Evolutionary conservation across 495 filamentous ascomycete genomes (phyloP).

Genomic region (Podospora bellae-mahoneyi): DNA sequence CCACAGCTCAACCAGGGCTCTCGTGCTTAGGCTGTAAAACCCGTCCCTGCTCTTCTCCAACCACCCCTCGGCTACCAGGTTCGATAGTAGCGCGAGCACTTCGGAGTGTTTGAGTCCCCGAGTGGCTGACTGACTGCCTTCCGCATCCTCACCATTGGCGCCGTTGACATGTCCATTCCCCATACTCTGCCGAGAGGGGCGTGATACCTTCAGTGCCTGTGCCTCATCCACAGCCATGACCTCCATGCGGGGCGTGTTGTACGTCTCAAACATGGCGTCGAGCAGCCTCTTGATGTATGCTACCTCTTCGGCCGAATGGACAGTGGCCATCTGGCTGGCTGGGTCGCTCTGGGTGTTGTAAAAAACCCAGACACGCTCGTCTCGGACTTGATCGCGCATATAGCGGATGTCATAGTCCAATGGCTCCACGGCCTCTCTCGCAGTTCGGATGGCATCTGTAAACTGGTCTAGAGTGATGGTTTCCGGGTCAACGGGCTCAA

Average conservation of each 20-base stretch:
- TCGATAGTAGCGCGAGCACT: conserved; percentile 67
- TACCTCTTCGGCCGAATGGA: conserved; percentile 77
- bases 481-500: conserved; percentile 31
- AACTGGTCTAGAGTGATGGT: conserved; percentile 69
- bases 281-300: conserved; percentile 83
- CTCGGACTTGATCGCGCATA: conserved; percentile 57
- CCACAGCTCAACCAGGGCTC: conserved; percentile 80
- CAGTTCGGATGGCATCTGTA: conserved; percentile 60
- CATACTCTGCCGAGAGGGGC: conserved; percentile 43
- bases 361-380: conserved; percentile 62
- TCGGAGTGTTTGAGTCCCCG: conserved; percentile 67
- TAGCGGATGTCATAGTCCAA: conserved; percentile 86
- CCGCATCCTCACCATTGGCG: conserved; percentile 27
- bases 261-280: conserved; percentile 85
- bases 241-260: conserved; percentile 73
- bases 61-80: conserved; percentile 78
- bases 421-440: conserved; percentile 66
- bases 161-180: conserved; percentile 40
- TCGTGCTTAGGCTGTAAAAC: conserved; percentile 70
- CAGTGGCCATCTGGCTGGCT: conserved; percentile 82
- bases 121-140: conserved; percentile 30
- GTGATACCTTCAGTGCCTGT: conserved; percentile 65
- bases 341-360: conserved; percentile 87
- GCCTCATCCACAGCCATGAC: conserved; percentile 74
- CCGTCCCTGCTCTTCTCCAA: conserved; percentile 66